Evolutionary conservation across 2,329 filamentous ascomycete genomes (phyloP), one percentile per base, ranked within the genome.

Genomic region (Ophiostoma sp.): DNA sequence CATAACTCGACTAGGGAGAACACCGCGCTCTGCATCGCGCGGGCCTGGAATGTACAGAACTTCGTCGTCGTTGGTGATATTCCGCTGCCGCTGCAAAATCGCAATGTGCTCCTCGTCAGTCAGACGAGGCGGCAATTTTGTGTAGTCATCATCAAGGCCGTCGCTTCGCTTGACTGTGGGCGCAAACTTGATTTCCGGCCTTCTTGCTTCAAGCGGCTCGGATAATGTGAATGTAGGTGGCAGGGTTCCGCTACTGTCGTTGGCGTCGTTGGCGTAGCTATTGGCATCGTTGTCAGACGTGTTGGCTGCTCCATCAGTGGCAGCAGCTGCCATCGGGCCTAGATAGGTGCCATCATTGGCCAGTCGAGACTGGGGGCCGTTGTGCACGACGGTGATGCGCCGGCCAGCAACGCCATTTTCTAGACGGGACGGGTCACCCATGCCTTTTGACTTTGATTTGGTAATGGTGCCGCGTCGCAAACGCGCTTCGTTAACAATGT

Each of bases 21-120:
- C 85, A 35, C 94, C 95, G 68, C 88, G 87, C 75, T 99, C 95
- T 67, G 90, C 94, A 76, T 98, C 95, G 75, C 94, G 85, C 0
- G 95, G 95, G 27, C 94, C 94, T 0, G 95, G 95, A 75, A 99
- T 98, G 57, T 93, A 90, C 62, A 98, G 81, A 0, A 93, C 62
- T 52, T 71, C 88, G 44, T 89, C 88, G 69, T 88, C 89, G 70
- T 91, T 89, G 72, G 88, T 87, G 1, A 83, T 84, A 70, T 92
- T 90, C 52, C 93, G 87, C 78, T 97, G 94, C 41, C 90, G 89
- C 78, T 97, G 88, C 17, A 97, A 79, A 75, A 98, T 95, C 6
- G 91, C 91, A 76, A 97, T 96, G 76, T 96, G 92, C 72, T 94
- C 90, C 69, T 93, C 90, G 64, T 90, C 84, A 44, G 85, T 83